A percentile compares a stretch with the other conserved stretches of the same genome.
Conservation (phyloP, 805 yeast genomes). For the Saccharomycopsis fibuligera region DNA sequence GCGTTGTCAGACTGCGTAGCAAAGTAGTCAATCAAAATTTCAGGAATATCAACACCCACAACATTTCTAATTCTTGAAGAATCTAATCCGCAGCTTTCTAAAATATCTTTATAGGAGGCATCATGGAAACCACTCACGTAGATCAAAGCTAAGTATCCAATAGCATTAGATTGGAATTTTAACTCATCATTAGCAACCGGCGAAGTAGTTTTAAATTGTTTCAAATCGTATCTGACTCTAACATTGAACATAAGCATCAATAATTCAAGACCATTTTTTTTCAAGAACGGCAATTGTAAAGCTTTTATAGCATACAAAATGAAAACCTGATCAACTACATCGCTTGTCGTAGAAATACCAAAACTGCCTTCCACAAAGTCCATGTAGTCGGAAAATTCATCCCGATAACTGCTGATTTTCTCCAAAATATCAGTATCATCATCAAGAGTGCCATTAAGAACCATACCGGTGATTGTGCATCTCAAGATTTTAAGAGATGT, state of each 20-base stretch:
- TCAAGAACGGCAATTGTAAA: conserved; percentile 49
- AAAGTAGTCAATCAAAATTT: conserved; percentile 13
- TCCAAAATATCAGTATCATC: neutral
- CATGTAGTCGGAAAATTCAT: neutral
- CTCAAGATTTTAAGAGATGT: conserved; percentile 23
- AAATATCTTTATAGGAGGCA: neutral
- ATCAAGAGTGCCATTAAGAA: conserved; percentile 4
- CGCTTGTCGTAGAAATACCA: neutral
- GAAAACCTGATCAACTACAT: conserved; percentile 37
- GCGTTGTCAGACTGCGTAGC: conserved; percentile 11
- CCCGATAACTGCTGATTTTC: neutral
- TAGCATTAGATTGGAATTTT: neutral
- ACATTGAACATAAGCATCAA: conserved; percentile 38
- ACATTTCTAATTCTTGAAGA: neutral
- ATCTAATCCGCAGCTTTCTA: conserved; percentile 7
- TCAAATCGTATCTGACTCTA: conserved; percentile 24
- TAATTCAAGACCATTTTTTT: conserved; percentile 40
- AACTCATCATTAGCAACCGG: neutral
- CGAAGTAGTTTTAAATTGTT: neutral
- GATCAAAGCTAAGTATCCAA: conserved; percentile 6
- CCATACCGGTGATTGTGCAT: conserved; percentile 6
- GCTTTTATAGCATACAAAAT: conserved; percentile 49
- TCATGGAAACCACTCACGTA: conserved; percentile 5
- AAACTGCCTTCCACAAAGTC: conserved; percentile 4
- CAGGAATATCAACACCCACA: conserved; percentile 10